phyloP scores from a whole-genome alignment of 345 rosid species.

The Bretschneidera sinensis region DNA sequence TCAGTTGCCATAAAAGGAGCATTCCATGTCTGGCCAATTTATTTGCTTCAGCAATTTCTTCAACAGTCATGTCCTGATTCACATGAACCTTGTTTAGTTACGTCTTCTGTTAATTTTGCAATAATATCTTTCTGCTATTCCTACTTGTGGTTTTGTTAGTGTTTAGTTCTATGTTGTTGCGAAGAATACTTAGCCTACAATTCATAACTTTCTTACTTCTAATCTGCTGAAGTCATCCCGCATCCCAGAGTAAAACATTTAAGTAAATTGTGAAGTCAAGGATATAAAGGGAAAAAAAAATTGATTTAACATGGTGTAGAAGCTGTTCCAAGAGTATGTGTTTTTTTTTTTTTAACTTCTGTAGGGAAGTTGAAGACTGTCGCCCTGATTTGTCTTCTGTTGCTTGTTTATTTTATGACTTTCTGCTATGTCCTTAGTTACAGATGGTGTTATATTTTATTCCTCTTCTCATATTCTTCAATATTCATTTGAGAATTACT shows the following conservation, averaged over 20 bases:
- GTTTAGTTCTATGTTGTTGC: no score
- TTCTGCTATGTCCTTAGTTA: not conserved
- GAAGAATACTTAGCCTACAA: no score
- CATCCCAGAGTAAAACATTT: no score
- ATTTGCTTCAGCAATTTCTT: not conserved
- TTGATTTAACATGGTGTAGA: not conserved
- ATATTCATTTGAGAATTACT: constrained; percentile 1
- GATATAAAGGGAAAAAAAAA: not conserved
- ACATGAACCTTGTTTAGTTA: no score
- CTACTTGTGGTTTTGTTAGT: no score
- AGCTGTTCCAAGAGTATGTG: no score
- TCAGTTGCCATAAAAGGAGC: no score
- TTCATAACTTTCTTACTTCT: not conserved
- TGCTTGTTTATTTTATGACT: not conserved
- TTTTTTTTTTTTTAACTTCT: no score
- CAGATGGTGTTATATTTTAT: not conserved
- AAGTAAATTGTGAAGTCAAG: not conserved
- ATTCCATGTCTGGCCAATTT: not conserved
- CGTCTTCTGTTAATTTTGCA: no score
- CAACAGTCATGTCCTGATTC: not conserved
- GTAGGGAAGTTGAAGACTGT: not conserved
- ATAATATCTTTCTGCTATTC: no score
- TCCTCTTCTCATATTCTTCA: constrained; percentile 1
- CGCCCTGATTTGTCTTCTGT: not conserved
- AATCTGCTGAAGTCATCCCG: not conserved